phyloP scores from a whole-genome alignment of 2,329 filamentous ascomycete species.

The Clarireedia hainanense region DNA sequence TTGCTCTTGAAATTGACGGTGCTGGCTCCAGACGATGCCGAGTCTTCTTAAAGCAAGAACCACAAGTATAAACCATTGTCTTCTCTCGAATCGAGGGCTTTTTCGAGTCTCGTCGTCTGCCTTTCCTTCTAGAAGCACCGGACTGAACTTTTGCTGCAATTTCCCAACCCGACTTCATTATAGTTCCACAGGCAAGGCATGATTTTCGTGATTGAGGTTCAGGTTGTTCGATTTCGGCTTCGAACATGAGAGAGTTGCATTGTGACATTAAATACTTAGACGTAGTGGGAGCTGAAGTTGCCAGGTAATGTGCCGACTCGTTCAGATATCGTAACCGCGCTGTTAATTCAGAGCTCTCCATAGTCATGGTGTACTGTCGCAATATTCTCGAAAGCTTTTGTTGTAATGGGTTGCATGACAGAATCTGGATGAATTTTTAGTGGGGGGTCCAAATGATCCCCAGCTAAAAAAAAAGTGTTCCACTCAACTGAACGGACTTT shows the following conservation, averaged over 20 bases:
- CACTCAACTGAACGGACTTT: no score
- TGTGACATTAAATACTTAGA: conserved; percentile 53
- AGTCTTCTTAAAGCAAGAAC: conserved; percentile 22
- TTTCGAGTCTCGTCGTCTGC: neutral
- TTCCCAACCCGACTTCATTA: conserved; percentile 44
- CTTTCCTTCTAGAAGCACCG: neutral
- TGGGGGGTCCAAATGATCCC: no score
- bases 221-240: conserved; percentile 36
- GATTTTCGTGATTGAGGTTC: conserved; percentile 46
- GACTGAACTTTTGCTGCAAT: conserved; percentile 15
- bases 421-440: no score
- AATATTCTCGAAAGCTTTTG: neutral
- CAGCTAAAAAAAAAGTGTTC: no score
- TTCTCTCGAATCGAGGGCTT: conserved; percentile 7
- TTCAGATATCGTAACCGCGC: conserved; percentile 36
- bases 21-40: conserved; percentile 13
- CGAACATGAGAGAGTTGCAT: conserved; percentile 41
- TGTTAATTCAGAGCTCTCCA: conserved; percentile 23
- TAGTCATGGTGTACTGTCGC: conserved; percentile 5
- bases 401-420: conserved; percentile 7
- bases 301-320: conserved; percentile 51
- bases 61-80: conserved; percentile 25
- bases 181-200: conserved; percentile 53
- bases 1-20: neutral
- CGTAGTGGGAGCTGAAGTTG: conserved; percentile 43